Evolutionary conservation across 2,329 filamentous ascomycete genomes (phyloP).

Genomic region (Stemphylium beticola): DNA sequence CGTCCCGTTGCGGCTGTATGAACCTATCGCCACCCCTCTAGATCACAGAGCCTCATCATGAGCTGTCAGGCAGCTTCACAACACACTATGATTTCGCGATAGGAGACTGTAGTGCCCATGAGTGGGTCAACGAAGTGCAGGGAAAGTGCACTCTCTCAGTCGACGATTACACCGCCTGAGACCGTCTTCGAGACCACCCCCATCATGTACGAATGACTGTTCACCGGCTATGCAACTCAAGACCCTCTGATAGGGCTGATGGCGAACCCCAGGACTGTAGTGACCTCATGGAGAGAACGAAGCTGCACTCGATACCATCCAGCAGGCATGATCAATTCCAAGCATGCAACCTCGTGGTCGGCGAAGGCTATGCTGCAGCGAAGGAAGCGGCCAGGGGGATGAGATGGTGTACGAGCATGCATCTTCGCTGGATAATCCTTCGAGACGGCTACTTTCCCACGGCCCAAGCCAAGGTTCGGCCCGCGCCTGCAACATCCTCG

Average conservation of each 20-base stretch:
- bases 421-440: neutral
- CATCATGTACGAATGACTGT: neutral
- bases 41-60: neutral
- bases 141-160: too few relatives aligned
- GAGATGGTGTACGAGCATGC: slow-evolving; percentile 9
- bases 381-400: neutral
- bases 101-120: too few relatives aligned
- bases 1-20: too few relatives aligned
- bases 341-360: neutral
- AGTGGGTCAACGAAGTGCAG: too few relatives aligned
- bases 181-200: neutral
- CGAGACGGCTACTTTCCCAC: neutral
- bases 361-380: slow-evolving; percentile 3
- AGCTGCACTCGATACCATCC: neutral
- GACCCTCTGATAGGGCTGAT: neutral
- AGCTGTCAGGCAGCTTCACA: neutral
- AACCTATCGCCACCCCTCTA: neutral
- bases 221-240: slow-evolving; percentile 4
- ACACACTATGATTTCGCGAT: neutral
- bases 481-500: neutral
- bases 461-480: neutral
- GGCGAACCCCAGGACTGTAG: neutral
- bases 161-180: slow-evolving; percentile 4
- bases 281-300: neutral
- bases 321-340: neutral